These are phyloP conservation scores for Hortiboletus flavorubellus DNA, from an alignment of 768 basidiomycete species.

Conservation along the genomic window DNA sequence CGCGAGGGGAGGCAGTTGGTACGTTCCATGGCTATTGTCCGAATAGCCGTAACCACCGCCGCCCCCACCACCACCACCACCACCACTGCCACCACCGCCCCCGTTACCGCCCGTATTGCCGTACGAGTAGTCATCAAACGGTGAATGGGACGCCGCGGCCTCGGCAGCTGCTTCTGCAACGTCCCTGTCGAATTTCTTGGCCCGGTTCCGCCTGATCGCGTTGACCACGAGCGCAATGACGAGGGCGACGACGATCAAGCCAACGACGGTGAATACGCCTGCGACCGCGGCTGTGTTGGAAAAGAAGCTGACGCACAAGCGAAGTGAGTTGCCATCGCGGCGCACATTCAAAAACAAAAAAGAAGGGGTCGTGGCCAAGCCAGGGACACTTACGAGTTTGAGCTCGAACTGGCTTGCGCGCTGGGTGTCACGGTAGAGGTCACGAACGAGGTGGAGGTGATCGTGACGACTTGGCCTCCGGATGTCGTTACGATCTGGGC, in stretches of 20 bases:
- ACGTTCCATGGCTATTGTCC: constrained; percentile 57
- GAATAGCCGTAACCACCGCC: constrained; percentile 39
- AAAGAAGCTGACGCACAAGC: constrained; percentile 52
- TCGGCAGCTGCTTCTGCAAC: constrained; percentile 68
- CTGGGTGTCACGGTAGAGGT: neutral
- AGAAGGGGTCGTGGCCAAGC: neutral
- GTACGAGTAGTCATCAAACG: constrained; percentile 47
- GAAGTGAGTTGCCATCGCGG: constrained; percentile 4
- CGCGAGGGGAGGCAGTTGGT: constrained; percentile 42
- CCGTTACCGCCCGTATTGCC: constrained; percentile 20
- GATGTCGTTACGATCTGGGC: constrained; percentile 10
- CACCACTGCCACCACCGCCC: neutral
- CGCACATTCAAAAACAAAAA: neutral
- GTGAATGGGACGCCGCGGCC: constrained; percentile 52
- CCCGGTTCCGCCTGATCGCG: constrained; percentile 59
- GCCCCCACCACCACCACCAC: constrained; percentile 11
- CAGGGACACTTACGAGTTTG: constrained; percentile 26
- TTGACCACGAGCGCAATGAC: constrained; percentile 48
- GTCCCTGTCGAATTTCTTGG: constrained; percentile 65
- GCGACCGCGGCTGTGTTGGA: constrained; percentile 69
- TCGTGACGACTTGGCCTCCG: neutral
- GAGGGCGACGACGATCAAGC: constrained; percentile 53
- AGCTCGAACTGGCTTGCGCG: neutral
- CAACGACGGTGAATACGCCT: constrained; percentile 68
- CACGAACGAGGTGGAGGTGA: constrained; percentile 10